Percentiles rank a stretch among this genome's conserved stretches.
Conservation (phyloP, 1,284 basidiomycete genomes). For the Chondrostereum purpureum region DNA sequence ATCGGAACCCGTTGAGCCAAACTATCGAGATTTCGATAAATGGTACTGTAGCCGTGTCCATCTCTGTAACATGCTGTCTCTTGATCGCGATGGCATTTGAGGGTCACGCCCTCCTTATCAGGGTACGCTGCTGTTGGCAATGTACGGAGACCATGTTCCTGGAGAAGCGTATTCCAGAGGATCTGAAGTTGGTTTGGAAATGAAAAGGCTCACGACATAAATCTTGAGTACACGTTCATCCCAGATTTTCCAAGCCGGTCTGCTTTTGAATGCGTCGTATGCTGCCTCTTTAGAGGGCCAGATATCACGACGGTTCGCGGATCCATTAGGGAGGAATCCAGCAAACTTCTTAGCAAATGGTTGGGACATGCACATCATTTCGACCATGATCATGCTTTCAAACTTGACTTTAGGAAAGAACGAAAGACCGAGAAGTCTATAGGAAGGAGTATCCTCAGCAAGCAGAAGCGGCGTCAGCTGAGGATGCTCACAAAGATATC, state of each 20-base stretch:
- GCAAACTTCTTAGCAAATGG: constrained; percentile 10
- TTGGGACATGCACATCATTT: constrained; percentile 32
- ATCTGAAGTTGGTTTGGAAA: neutral
- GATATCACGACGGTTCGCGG: constrained; percentile 37
- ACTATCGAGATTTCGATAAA: constrained; percentile 29
- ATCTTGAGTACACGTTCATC: constrained; percentile 39
- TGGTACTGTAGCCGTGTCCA: constrained; percentile 24
- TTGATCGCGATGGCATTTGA: constrained; percentile 39
- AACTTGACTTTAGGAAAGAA: constrained; percentile 32
- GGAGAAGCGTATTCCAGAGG: constrained; percentile 2
- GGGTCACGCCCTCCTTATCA: constrained; percentile 40
- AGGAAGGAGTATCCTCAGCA: no score
- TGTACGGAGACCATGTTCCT: constrained; percentile 40
- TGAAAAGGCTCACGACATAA: constrained; percentile 31
- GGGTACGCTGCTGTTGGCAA: constrained; percentile 41
- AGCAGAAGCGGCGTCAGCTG: no score
- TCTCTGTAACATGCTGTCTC: constrained; percentile 47
- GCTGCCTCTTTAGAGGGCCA: constrained; percentile 47
- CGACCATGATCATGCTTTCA: constrained; percentile 32
- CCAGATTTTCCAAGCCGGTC: constrained; percentile 39
- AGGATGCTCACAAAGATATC: constrained; percentile 21
- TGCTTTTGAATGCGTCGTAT: constrained; percentile 27
- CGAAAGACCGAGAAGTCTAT: constrained; percentile 32
- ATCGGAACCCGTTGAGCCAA: constrained; percentile 34
- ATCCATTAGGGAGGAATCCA: constrained; percentile 23